A percentile compares a stretch with the other conserved stretches of the same genome.
Evolutionary conservation across 352 stramenopile species (phyloP).

Genomic region (Pythium diclinum): DNA sequence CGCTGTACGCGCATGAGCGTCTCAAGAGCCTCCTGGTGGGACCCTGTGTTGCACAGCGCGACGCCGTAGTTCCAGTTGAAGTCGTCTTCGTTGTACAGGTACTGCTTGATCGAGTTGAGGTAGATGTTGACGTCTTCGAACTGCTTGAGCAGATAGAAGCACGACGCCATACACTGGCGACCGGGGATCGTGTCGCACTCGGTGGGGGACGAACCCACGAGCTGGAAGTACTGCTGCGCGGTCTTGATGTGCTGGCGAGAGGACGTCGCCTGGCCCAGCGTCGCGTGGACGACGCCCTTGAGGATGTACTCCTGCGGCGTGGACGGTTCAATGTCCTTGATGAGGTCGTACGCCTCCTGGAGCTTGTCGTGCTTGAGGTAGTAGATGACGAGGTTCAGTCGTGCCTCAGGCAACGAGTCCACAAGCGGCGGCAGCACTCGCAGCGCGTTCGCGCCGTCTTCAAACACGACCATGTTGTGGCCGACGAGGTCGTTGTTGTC

Average conservation of each 20-base stretch:
- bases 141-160: constrained; percentile 95
- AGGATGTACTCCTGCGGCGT: constrained; percentile 93
- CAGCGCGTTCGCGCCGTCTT: constrained; percentile 91
- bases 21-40: constrained; percentile 93
- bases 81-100: constrained; percentile 96
- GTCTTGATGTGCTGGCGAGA: constrained; percentile 92
- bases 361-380: constrained; percentile 91
- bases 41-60: constrained; percentile 88
- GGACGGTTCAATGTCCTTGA: constrained; percentile 93
- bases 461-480: constrained; percentile 97
- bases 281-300: constrained; percentile 91
- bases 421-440: constrained; percentile 91
- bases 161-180: constrained; percentile 96
- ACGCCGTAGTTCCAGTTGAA: constrained; percentile 99
- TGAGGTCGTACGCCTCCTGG: constrained; percentile 92
- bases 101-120: constrained; percentile 95
- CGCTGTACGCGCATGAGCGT: constrained; percentile 88
- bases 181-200: constrained; percentile 97
- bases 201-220: constrained; percentile 91
- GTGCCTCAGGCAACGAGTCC: constrained; percentile 91
- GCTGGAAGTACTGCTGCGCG: constrained; percentile 92
- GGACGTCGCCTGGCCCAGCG: constrained; percentile 84
- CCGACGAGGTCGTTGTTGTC: constrained; percentile 93
- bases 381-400: constrained; percentile 95
- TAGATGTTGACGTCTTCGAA: constrained; percentile 98